Base-by-base conservation (phyloP, 129 eudicot species). In the Artemisia argyi region DNA sequence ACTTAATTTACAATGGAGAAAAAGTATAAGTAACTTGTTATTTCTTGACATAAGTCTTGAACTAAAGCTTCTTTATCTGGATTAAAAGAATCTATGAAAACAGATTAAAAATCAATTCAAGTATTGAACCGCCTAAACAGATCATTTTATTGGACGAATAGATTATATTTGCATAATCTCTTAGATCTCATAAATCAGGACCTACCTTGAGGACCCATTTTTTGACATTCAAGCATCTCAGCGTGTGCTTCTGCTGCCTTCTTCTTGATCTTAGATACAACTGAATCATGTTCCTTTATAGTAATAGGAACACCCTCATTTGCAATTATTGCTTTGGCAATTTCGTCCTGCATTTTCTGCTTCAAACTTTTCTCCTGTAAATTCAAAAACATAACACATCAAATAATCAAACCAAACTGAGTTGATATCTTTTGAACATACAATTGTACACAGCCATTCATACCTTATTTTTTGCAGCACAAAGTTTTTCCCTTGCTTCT, bases 291-390 rank as follows among this genome's bases (percentile, higher is more conserved):
- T 81, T 91, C 93, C 9, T 68, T 16, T 50, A 83, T 61, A 42
- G 97, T 78, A 60, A 91, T 87, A 68, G 88, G 82, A 62, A 76
- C 87, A 68, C 96, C 93, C 12, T 83, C 76, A 68, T 77, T 85
- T n/a, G 75, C 82, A 64, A 77, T 64, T 19, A 84, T 63, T 44
- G 89, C 89, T 76, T 84, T 77, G 15, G 89, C 93, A 70, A 88
- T 54, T 56, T 86, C 89, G 83, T 86, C 86, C 65, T 55, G 73
- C 86, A 84, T 68, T 86, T 86, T 74, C 71, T 78, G 84, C 81
- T 83, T 86, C 82, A 88, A 79, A 19, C 10, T 55, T 67, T 86
- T 91, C 83, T 80, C 90, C 97, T 91, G 77, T 55, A 77, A n/a
- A 76, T 55, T 24, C 1, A 5, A 65, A 26, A 77, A 71, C 19